A percentile compares a stretch with the other conserved stretches of the same genome.
Evolutionary conservation across 2,329 filamentous ascomycete genomes (phyloP).

Genomic region (Graphilbum fragrans): DNA sequence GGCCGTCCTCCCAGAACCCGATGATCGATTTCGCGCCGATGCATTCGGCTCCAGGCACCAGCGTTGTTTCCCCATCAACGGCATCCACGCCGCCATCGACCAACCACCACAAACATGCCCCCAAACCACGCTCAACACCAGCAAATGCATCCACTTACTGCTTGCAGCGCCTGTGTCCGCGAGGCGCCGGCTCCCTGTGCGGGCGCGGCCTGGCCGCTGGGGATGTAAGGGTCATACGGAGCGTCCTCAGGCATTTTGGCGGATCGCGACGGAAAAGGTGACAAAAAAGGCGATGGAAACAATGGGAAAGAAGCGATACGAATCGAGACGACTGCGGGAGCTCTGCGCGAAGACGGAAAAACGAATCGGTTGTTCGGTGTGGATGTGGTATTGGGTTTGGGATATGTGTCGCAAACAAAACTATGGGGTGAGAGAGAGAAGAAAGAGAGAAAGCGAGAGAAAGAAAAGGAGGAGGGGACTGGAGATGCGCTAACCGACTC

Average conservation of each 20-base stretch:
- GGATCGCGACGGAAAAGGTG: too few relatives aligned
- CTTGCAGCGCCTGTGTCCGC: constrained; percentile 60
- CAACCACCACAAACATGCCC: not conserved
- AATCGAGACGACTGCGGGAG: not conserved
- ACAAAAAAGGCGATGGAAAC: not conserved
- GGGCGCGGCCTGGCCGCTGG: constrained; percentile 45
- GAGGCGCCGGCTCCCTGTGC: constrained; percentile 32
- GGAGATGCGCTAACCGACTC: not conserved
- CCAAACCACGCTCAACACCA: not conserved
- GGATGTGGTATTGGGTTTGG: not conserved
- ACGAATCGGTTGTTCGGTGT: not conserved
- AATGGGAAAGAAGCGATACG: not conserved
- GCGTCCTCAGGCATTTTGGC: constrained; percentile 40
- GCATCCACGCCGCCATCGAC: too few relatives aligned
- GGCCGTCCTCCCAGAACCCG: too few relatives aligned
- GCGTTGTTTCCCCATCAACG: too few relatives aligned
- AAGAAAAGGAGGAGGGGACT: not conserved
- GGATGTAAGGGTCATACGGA: constrained; percentile 86
- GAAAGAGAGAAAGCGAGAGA: not conserved
- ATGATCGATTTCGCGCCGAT: too few relatives aligned
- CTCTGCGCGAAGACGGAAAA: not conserved
- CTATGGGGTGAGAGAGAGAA: not conserved
- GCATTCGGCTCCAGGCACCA: too few relatives aligned
- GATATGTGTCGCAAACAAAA: not conserved
- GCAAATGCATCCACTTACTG: constrained; percentile 48